A percentile compares a stretch with the other conserved stretches of the same genome.
Evolutionary conservation across 192 early-diverging fungal species (phyloP).

Genomic region (Chytriomyces sp.): DNA sequence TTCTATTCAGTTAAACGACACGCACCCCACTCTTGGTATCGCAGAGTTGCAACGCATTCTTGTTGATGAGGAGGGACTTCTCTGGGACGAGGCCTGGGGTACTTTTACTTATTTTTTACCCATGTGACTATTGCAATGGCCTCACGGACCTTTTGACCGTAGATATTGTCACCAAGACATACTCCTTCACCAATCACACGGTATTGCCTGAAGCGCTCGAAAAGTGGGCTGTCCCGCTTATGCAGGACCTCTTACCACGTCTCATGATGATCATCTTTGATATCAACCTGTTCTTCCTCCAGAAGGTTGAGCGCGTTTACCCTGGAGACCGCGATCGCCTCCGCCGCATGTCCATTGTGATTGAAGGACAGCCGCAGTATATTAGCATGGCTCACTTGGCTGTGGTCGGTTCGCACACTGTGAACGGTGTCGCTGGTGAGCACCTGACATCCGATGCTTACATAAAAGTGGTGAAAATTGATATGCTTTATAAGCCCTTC

Average conservation of each 20-base stretch:
- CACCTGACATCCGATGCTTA: neutral
- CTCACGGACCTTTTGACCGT: neutral
- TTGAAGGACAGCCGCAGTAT: constrained; percentile 89
- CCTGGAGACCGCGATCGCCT: constrained; percentile 82
- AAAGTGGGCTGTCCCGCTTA: constrained; percentile 94
- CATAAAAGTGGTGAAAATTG: neutral
- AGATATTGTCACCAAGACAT: constrained; percentile 73
- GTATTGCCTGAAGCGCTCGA: constrained; percentile 98
- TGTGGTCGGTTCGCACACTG: constrained; percentile 88
- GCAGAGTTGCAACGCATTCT: constrained; percentile 92
- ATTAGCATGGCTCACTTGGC: constrained; percentile 98
- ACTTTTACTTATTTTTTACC: no score
- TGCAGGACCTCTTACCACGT: constrained; percentile 89
- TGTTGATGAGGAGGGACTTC: constrained; percentile 86
- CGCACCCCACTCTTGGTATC: constrained; percentile 90
- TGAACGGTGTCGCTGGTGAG: constrained; percentile 89
- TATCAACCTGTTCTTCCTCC: constrained; percentile 97
- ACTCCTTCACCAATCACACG: constrained; percentile 99
- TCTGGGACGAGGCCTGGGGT: constrained; percentile 96
- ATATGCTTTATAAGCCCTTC: constrained; percentile 30
- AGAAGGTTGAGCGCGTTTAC: constrained; percentile 84
- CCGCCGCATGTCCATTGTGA: constrained; percentile 90
- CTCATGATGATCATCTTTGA: constrained; percentile 99
- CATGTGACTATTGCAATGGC: neutral
- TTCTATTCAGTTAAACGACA: constrained; percentile 97